A percentile compares a stretch with the other conserved stretches of the same genome.
Evolutionary conservation across 2,329 filamentous ascomycete species (phyloP).

Genomic region (Cadophora gregata): DNA sequence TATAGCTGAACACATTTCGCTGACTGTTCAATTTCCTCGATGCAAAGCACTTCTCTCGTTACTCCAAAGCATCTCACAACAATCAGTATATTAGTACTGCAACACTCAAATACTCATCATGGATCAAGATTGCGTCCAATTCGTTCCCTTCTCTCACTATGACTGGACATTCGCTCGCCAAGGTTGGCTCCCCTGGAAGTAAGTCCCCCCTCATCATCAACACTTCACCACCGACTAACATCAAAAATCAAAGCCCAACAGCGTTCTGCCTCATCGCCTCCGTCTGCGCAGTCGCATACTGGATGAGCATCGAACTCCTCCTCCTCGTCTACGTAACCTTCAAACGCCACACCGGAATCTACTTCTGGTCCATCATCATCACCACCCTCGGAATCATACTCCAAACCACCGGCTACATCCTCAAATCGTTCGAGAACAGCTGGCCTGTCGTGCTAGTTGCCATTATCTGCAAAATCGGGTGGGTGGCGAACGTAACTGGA

Average conservation of each 20-base stretch:
- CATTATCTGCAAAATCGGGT: constrained; percentile 13
- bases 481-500: constrained; percentile 11
- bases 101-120: neutral
- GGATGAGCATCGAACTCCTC: constrained; percentile 8
- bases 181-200: constrained; percentile 14
- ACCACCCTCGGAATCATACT: constrained; percentile 9
- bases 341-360: constrained; percentile 10
- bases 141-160: constrained; percentile 3
- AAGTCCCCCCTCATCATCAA: neutral
- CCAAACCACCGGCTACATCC: constrained; percentile 10
- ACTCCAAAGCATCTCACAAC: neutral
- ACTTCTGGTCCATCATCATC: constrained; percentile 14
- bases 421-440: constrained; percentile 4
- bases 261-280: constrained; percentile 12
- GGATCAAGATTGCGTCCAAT: constrained; percentile 8
- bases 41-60: neutral
- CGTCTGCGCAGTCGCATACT: constrained; percentile 9
- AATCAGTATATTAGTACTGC: constrained; percentile 8
- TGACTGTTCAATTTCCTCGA: neutral
- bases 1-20: neutral
- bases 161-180: constrained; percentile 14
- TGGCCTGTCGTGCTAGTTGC: constrained; percentile 4
- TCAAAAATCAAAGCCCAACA: constrained; percentile 3
- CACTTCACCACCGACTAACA: neutral
- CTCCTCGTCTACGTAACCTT: constrained; percentile 10